A percentile compares a stretch with the other conserved stretches of the same genome.
phyloP scores from a whole-genome alignment of 2,329 filamentous ascomycete species.

The Neoscytalidium dimidiatum region DNA sequence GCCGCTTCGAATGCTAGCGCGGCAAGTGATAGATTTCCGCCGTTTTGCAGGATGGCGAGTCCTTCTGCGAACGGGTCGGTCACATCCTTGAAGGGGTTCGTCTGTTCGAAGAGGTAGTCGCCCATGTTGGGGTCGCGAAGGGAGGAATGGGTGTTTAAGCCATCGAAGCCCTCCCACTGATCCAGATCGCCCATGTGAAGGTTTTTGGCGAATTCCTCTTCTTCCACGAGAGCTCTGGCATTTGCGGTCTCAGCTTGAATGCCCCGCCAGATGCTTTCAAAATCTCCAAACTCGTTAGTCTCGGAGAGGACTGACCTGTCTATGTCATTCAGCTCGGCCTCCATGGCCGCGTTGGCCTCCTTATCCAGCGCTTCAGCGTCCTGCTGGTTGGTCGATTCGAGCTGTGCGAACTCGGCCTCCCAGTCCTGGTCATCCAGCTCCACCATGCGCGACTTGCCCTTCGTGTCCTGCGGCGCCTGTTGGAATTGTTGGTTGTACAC shows the following conservation, averaged over 20 bases:
- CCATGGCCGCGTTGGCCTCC: slow-evolving; percentile 73
- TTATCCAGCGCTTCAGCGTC: slow-evolving; percentile 54
- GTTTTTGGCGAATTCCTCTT: slow-evolving; percentile 64
- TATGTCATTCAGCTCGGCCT: slow-evolving; percentile 84
- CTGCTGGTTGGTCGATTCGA: slow-evolving; percentile 68
- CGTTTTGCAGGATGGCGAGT: slow-evolving; percentile 86
- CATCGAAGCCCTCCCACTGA: slow-evolving; percentile 78
- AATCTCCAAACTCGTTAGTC: slow-evolving; percentile 77
- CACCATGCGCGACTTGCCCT: slow-evolving; percentile 80
- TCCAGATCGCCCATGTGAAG: slow-evolving; percentile 71
- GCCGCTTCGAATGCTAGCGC: slow-evolving; percentile 95
- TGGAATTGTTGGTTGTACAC: slow-evolving; percentile 51
- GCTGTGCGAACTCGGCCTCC: slow-evolving; percentile 93
- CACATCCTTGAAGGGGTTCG: slow-evolving; percentile 83
- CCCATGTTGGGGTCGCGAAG: slow-evolving; percentile 78
- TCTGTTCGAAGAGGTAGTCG: slow-evolving; percentile 91
- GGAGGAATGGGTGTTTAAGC: slow-evolving; percentile 65
- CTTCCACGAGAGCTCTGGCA: slow-evolving; percentile 67
- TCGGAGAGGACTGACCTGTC: slow-evolving; percentile 79
- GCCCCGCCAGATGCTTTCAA: slow-evolving; percentile 85
- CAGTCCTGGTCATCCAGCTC: slow-evolving; percentile 92
- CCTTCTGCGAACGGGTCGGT: slow-evolving; percentile 90
- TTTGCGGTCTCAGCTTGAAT: slow-evolving; percentile 75
- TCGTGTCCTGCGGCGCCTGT: slow-evolving; percentile 60
- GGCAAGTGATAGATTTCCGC: slow-evolving; percentile 90